These are phyloP conservation scores for Solanum ahanhuiri DNA, from an alignment of 257 asterid species.

Conservation along the genomic window DNA sequence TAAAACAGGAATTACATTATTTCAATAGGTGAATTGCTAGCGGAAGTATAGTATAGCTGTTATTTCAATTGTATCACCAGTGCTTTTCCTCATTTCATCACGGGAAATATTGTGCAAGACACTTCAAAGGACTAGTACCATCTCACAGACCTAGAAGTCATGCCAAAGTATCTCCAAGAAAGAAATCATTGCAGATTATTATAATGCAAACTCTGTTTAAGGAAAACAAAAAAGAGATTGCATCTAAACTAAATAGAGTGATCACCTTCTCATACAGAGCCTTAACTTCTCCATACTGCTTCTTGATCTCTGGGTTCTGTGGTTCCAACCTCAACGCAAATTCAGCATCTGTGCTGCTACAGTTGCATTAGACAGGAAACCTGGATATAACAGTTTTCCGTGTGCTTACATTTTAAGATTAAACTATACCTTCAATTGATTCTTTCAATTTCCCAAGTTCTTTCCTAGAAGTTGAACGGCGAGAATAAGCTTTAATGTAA, in stretches of 20 bases:
- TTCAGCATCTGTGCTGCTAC: conserved; percentile 63
- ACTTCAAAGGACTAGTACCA: not conserved
- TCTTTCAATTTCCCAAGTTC: conserved; percentile 92
- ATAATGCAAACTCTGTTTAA: not conserved
- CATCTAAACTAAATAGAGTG: not conserved
- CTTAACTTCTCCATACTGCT: conserved; percentile 70
- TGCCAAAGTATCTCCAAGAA: not conserved
- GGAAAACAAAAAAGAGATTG: not conserved
- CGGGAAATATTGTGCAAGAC: not conserved
- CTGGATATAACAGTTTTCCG: conserved; percentile 1
- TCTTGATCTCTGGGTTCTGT: conserved; percentile 84
- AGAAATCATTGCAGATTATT: not conserved
- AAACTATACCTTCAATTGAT: conserved; percentile 60
- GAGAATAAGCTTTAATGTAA: conserved; percentile 91
- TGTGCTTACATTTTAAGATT: not conserved
- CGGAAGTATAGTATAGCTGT: not conserved
- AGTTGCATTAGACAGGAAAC: conserved; percentile 12
- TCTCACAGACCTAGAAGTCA: not conserved
- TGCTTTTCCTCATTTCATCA: not conserved
- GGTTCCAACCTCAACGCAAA: conserved; percentile 91
- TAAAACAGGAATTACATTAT: not conserved
- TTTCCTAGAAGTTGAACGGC: conserved; percentile 86
- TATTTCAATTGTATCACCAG: not conserved
- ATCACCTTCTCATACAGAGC: conserved; percentile 65
- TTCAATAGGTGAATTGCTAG: not conserved